A percentile compares a stretch with the other conserved stretches of the same genome.
Conservation (phyloP, 225 moss, liverwort and hornwort species). For the Physcomitrellopsis africana region DNA sequence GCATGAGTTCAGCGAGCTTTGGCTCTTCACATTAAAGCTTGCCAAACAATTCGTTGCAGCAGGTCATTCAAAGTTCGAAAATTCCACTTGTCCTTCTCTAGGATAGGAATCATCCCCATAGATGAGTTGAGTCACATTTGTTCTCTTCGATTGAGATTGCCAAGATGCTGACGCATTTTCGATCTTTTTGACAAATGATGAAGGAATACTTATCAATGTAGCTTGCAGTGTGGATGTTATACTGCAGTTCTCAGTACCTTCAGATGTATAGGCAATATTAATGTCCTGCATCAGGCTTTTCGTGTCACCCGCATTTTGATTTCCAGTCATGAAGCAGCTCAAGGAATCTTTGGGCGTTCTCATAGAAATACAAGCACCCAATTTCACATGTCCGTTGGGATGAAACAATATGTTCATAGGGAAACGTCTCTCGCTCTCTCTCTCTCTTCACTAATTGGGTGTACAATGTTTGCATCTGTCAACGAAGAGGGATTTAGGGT, state of each 20-base stretch:
- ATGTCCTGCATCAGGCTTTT: neutral
- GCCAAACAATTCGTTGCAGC: neutral
- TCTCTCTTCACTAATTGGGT: too few relatives aligned
- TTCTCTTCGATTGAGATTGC: conserved; percentile 36
- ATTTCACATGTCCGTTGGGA: neutral
- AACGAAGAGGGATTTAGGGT: neutral
- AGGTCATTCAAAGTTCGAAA: conserved; percentile 11
- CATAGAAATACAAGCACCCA: neutral
- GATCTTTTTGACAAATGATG: conserved; percentile 1
- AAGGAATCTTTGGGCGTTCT: conserved; percentile 1
- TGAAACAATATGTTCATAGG: neutral
- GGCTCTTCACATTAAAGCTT: conserved; percentile 9
- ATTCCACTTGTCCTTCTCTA: conserved; percentile 20
- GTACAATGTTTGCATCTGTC: neutral
- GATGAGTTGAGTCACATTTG: conserved; percentile 23
- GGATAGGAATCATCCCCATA: conserved; percentile 13
- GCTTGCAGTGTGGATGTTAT: too few relatives aligned
- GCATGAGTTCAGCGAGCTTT: conserved; percentile 16
- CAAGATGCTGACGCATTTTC: conserved; percentile 25
- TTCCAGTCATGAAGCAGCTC: neutral
- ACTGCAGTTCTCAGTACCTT: neutral
- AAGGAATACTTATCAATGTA: too few relatives aligned
- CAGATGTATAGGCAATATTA: neutral
- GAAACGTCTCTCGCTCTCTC: too few relatives aligned
- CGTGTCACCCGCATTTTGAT: neutral